A percentile compares a stretch with the other conserved stretches of the same genome.
These are phyloP conservation scores for Bauhinia variegata DNA, from an alignment of 306 rosid genomes.

Conservation along the genomic window DNA sequence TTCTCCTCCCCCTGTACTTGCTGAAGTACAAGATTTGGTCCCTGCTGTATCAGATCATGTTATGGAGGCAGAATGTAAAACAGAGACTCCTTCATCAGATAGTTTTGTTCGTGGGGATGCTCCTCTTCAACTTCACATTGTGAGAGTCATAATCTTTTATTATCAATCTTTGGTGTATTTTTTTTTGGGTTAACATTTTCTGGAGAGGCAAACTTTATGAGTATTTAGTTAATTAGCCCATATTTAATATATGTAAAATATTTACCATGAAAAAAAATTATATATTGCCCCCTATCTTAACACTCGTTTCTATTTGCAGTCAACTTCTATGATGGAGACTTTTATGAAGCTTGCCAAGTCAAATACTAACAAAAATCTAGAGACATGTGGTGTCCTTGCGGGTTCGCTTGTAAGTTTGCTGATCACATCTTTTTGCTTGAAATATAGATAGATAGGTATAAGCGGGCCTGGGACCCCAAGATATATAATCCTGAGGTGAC, in stretches of 20 bases:
- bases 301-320: conserved; percentile 58
- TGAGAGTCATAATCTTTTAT: conserved; percentile 50
- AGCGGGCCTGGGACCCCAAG: conserved; percentile 14
- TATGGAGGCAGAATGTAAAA: conserved; percentile 52
- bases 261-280: conserved; percentile 1
- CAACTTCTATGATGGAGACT: conserved; percentile 84
- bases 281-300: conserved; percentile 30
- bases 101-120: conserved; percentile 63
- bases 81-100: conserved; percentile 53
- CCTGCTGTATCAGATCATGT: conserved; percentile 68
- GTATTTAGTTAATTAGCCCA: conserved; percentile 31
- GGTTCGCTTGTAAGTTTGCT: conserved; percentile 92
- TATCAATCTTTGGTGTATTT: background rate
- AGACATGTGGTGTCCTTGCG: conserved; percentile 93
- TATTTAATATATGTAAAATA: conserved; percentile 18
- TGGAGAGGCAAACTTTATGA: conserved; percentile 27
- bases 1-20: conserved; percentile 93
- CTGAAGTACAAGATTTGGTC: conserved; percentile 82
- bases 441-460: conserved; percentile 6
- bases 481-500: background rate
- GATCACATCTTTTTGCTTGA: conserved; percentile 10
- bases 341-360: conserved; percentile 90
- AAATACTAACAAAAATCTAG: conserved; percentile 83
- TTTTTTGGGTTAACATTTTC: conserved; percentile 15
- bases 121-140: conserved; percentile 84